These are phyloP conservation scores for Nakazawaea wyomingensis DNA, from an alignment of 805 yeast genomes.

Conservation along the genomic window DNA sequence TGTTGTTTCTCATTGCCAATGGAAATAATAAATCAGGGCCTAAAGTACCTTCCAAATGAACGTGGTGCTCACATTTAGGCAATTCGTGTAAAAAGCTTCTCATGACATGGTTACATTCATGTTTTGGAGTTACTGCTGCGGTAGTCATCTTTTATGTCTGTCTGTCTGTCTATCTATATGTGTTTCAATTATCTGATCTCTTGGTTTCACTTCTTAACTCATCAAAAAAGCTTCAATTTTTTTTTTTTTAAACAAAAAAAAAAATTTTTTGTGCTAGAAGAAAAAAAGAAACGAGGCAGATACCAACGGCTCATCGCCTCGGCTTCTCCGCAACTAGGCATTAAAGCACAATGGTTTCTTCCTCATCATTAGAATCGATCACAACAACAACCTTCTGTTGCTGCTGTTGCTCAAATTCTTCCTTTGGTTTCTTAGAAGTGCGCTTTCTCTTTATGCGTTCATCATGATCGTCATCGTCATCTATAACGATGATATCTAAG, in stretches of 20 bases:
- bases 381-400: no score
- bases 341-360: constrained; percentile 2
- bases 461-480: constrained; percentile 17
- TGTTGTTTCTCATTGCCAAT: constrained; percentile 59
- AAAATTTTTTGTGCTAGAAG: no score
- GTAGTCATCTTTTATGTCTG: background rate
- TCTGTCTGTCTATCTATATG: background rate
- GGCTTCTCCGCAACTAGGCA: no score
- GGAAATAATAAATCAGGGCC: constrained; percentile 71
- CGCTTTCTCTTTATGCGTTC: constrained; percentile 3
- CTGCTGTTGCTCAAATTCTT: no score
- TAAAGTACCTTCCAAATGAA: constrained; percentile 78
- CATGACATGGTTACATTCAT: constrained; percentile 33
- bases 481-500: constrained; percentile 29
- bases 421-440: no score
- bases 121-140: constrained; percentile 8
- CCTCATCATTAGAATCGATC: constrained; percentile 1
- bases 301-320: background rate
- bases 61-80: constrained; percentile 86
- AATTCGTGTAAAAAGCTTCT: constrained; percentile 55
- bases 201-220: no score
- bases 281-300: no score
- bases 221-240: no score
- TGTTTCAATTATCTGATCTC: background rate
- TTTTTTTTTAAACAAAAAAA: no score